Evolutionary conservation across 768 basidiomycete genomes (phyloP), one percentile per base, ranked within the genome.

Genomic region (Collybia mongolica): DNA sequence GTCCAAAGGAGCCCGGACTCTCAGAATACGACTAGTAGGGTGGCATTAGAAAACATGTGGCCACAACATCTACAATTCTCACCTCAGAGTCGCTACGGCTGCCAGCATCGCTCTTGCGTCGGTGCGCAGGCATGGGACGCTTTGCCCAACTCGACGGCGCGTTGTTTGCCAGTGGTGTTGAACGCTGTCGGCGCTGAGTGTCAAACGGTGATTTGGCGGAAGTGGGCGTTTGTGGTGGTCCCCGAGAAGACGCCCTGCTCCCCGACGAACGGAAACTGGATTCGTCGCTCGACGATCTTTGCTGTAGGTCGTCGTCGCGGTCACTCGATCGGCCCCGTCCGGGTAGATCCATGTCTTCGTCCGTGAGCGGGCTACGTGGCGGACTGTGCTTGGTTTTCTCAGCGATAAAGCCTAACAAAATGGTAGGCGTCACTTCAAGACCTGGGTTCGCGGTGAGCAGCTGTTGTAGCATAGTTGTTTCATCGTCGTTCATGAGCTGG

Each of bases 71-170:
- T 41, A 54, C 37, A 20, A 46, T 35, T 56, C 79, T 44, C 38
- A 89, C 90, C 75, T 93, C 90, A 2, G 84, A 83, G 56, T 93
- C 90, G 58, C 90, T 91, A 23, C 76, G 70, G 52, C 76, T 78
- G n/a, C 86, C 85, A 8, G 86, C 88, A 56, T 88, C 80, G 53
- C 90, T 91, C 69, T 78, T 88, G 46, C 88, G 72, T 47, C 90
- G 75, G 40, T 76, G 69, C 5, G 85, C 83, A 12, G 88, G 88
- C 14, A 73, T 69, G 3, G 87, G 88, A 2, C 86, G 80, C 54
- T 81, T 84, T 23, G 78, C 61, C 86, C 89, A 91, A 57, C 86
- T 90, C 2, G 90, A 90, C 0, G 90, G 90, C 1, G 86, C 81
- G 22, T 65, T 71, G 47, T 65, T 70, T 3, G 63, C 64, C 2